Evolutionary conservation across 306 rosid species (phyloP).

Genomic region (Dalbergia cochinchinensis): DNA sequence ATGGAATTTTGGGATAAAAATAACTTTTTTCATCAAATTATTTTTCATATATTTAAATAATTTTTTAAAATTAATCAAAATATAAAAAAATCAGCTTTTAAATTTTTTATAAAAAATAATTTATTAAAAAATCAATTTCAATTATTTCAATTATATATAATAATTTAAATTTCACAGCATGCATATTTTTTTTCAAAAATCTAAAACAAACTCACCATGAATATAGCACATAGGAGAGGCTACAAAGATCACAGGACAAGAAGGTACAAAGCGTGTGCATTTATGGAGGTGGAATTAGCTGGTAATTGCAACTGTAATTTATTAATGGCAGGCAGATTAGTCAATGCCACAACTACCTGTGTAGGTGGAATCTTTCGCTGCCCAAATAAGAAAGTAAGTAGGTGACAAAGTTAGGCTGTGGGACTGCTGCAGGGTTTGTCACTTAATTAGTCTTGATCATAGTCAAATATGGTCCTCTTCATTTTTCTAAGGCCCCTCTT

Average conservation of each 20-base stretch:
- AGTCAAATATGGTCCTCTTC: neutral
- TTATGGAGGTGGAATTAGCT: slow-evolving; percentile 24
- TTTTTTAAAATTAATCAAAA: no score
- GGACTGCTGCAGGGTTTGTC: neutral
- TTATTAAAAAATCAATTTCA: no score
- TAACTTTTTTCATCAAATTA: no score
- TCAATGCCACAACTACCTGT: slow-evolving; percentile 44
- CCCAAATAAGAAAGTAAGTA: slow-evolving; percentile 19
- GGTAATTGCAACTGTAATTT: slow-evolving; percentile 36
- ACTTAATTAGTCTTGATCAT: neutral
- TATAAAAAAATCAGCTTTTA: no score
- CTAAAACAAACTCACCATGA: no score
- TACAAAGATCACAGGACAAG: slow-evolving; percentile 15
- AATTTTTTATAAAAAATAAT: no score
- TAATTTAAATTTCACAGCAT: no score
- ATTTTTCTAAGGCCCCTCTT: neutral
- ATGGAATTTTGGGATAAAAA: no score
- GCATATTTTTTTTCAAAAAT: no score
- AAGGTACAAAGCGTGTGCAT: slow-evolving; percentile 41
- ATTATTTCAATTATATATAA: no score
- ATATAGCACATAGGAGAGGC: neutral
- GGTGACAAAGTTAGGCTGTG: neutral
- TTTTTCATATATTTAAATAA: no score
- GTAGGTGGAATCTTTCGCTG: slow-evolving; percentile 9
- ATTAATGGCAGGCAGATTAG: slow-evolving; percentile 34